These are phyloP conservation scores for Linnemannia elongata DNA, from an alignment of 192 early-diverging fungal genomes.

Conservation along the genomic window DNA sequence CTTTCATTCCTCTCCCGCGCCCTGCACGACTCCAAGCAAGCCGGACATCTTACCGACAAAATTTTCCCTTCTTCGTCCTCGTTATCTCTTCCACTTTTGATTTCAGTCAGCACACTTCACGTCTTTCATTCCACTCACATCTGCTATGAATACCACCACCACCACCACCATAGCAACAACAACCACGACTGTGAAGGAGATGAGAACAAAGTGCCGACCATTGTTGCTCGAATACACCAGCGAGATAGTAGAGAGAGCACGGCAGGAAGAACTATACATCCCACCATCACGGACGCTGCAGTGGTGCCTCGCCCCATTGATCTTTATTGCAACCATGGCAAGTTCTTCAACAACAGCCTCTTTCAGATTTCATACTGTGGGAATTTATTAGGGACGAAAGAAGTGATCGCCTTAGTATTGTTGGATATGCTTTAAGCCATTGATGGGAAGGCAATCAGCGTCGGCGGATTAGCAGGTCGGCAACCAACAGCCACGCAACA, in stretches of 20 bases:
- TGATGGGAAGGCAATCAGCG: too few species aligned
- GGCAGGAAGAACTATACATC: conserved; percentile 38
- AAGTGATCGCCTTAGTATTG: background rate
- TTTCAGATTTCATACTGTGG: background rate
- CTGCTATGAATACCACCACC: background rate
- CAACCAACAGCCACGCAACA: too few species aligned
- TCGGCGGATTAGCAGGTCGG: too few species aligned
- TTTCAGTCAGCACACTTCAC: background rate
- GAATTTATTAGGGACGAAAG: background rate
- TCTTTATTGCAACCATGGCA: conserved; percentile 51
- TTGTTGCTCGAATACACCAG: conserved; percentile 48
- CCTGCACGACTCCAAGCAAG: too few species aligned
- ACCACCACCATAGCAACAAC: background rate
- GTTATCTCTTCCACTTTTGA: background rate
- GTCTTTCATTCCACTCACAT: background rate
- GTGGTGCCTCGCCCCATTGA: conserved; percentile 43
- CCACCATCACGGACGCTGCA: conserved; percentile 37
- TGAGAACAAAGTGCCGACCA: conserved; percentile 13
- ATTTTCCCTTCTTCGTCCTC: too few species aligned
- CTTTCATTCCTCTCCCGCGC: background rate
- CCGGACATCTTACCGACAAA: too few species aligned
- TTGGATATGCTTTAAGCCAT: too few species aligned
- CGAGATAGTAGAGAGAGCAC: conserved; percentile 31
- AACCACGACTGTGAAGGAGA: background rate
- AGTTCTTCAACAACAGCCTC: background rate